phyloP scores from a whole-genome alignment of 192 early-diverging fungal species.

The Backusella westeae region DNA sequence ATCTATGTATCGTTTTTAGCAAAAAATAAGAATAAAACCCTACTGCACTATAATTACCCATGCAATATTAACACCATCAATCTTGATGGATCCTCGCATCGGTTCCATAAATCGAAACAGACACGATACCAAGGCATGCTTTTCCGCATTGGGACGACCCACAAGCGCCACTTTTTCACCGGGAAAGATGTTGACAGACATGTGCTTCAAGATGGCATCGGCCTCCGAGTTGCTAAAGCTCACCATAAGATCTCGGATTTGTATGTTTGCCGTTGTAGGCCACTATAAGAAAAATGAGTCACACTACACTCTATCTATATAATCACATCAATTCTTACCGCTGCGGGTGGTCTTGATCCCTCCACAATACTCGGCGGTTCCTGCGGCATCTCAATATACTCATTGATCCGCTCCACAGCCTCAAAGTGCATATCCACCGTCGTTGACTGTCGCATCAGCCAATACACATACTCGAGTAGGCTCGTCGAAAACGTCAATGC shows the following conservation, averaged over 20 bases:
- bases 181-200: slow-evolving; percentile 54
- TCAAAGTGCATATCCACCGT: slow-evolving; percentile 86
- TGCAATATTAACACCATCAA: slow-evolving; percentile 78
- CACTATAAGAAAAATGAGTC: not conserved
- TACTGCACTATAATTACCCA: not conserved
- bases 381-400: slow-evolving; percentile 77
- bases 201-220: slow-evolving; percentile 20
- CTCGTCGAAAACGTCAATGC: slow-evolving; percentile 76
- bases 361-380: slow-evolving; percentile 65
- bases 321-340: not conserved
- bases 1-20: slow-evolving; percentile 32
- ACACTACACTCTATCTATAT: too few species aligned
- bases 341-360: slow-evolving; percentile 42
- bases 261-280: slow-evolving; percentile 48
- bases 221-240: slow-evolving; percentile 57
- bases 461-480: slow-evolving; percentile 73
- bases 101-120: slow-evolving; percentile 75
- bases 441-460: slow-evolving; percentile 73
- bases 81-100: slow-evolving; percentile 55
- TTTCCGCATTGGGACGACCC: slow-evolving; percentile 74
- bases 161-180: slow-evolving; percentile 87
- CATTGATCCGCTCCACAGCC: slow-evolving; percentile 78
- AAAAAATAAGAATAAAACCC: not conserved
- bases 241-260: slow-evolving; percentile 57
- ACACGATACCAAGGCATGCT: slow-evolving; percentile 64